Conservation (phyloP, 371 early-diverging fungal genomes). For the Saksenaea vasiformis region DNA sequence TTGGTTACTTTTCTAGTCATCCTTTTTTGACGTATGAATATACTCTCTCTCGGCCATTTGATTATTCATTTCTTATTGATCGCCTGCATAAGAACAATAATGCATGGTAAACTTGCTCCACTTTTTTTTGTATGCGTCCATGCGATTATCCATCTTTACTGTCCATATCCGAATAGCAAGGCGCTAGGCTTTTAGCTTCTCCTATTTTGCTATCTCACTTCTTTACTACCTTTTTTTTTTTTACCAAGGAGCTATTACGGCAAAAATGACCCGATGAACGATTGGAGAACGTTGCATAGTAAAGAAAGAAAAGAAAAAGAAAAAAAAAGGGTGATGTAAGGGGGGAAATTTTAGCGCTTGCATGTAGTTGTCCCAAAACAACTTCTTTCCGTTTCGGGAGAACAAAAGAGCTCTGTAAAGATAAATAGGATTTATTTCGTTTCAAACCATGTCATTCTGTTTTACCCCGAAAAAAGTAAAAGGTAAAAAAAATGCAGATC, state of each 20-base stretch:
- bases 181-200: too few relatives aligned
- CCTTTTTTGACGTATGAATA: background rate
- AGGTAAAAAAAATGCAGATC: constrained; percentile 24
- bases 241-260: too few relatives aligned
- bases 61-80: background rate
- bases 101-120: too few relatives aligned
- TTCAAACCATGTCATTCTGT: background rate
- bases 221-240: too few relatives aligned
- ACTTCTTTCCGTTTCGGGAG: constrained; percentile 27
- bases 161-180: too few relatives aligned
- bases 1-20: background rate
- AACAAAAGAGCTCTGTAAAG: constrained; percentile 9
- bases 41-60: background rate
- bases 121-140: too few relatives aligned
- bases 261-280: too few relatives aligned
- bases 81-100: too few relatives aligned
- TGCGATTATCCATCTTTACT: too few relatives aligned
- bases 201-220: too few relatives aligned
- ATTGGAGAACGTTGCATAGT: too few relatives aligned
- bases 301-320: background rate
- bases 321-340: background rate
- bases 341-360: background rate
- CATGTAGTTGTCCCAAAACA: background rate
- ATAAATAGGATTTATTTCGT: background rate
- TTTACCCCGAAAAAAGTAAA: background rate